Evolutionary conservation across 306 rosid species (phyloP).

Genomic region (Vigna radiata): DNA sequence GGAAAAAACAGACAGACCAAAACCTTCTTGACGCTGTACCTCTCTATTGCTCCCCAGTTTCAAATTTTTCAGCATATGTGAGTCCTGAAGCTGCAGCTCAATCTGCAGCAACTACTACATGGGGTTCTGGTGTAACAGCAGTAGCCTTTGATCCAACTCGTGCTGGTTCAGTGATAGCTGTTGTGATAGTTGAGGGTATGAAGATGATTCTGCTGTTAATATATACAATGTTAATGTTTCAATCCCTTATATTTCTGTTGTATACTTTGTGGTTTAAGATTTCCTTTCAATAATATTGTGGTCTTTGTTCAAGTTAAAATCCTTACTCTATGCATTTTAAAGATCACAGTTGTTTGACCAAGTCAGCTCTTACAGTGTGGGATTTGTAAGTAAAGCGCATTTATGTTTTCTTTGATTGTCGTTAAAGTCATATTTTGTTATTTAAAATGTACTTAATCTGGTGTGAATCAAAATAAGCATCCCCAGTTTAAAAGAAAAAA

Average conservation of each 20-base stretch:
- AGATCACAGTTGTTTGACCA: neutral
- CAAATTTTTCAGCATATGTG: constrained; percentile 97
- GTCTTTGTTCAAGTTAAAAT: constrained; percentile 12
- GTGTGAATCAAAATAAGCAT: constrained; percentile 15
- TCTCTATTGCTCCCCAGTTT: constrained; percentile 93
- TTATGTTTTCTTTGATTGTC: neutral
- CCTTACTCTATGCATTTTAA: too few relatives aligned
- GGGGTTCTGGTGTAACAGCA: constrained; percentile 99
- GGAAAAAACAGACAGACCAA: constrained; percentile 72
- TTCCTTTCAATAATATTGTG: neutral
- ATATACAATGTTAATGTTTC: neutral
- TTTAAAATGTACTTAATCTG: constrained; percentile 12
- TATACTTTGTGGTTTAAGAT: neutral
- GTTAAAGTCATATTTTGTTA: constrained; percentile 28
- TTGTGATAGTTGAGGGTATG: constrained; percentile 95
- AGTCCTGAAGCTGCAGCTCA: constrained; percentile 98
- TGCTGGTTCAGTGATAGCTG: constrained; percentile 98
- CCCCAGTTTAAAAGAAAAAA: neutral
- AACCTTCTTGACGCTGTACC: constrained; percentile 71
- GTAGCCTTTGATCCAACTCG: constrained; percentile 97
- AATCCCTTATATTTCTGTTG: constrained; percentile 1
- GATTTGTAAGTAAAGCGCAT: constrained; percentile 25
- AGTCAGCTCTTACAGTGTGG: constrained; percentile 8
- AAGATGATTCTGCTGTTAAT: constrained; percentile 26
- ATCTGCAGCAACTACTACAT: constrained; percentile 97